phyloP scores from a whole-genome alignment of 2,329 filamentous ascomycete genomes.

The Pestalotiopsis fici region DNA sequence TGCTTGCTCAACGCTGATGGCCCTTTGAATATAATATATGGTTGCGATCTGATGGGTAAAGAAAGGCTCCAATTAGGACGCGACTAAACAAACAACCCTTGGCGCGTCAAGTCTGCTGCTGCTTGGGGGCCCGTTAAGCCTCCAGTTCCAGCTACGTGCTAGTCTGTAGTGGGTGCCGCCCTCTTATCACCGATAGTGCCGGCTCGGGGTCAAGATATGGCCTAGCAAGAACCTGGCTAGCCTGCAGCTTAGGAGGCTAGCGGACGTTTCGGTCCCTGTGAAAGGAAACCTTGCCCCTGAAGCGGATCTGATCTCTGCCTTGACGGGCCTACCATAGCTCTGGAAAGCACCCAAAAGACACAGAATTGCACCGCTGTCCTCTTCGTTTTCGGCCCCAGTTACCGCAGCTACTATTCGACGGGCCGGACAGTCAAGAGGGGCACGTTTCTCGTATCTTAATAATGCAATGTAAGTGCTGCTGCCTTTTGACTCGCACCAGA shows the following conservation, averaged over 20 bases:
- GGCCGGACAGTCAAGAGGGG: neutral
- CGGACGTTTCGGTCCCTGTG: neutral
- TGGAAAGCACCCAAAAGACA: neutral
- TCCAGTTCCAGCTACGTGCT: neutral
- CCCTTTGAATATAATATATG: neutral
- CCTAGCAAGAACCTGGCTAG: neutral
- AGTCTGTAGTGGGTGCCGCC: neutral
- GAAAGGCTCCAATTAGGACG: neutral
- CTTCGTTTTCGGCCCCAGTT: neutral
- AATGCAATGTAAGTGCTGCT: neutral
- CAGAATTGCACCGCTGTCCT: constrained; percentile 10
- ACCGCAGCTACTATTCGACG: neutral
- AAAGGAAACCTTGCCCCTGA: neutral
- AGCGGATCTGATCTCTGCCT: constrained; percentile 7
- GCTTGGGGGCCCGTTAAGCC: neutral
- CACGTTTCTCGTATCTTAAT: neutral
- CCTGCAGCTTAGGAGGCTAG: neutral
- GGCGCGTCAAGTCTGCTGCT: neutral
- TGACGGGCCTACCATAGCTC: neutral
- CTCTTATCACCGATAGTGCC: neutral
- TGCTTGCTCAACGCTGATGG: too few relatives aligned
- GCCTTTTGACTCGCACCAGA: neutral
- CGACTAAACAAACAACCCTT: neutral
- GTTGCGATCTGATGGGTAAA: neutral
- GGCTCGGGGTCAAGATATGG: neutral